These are phyloP conservation scores for Barnettozyma sp. DNA, from an alignment of 805 yeast genomes.

Conservation along the genomic window DNA sequence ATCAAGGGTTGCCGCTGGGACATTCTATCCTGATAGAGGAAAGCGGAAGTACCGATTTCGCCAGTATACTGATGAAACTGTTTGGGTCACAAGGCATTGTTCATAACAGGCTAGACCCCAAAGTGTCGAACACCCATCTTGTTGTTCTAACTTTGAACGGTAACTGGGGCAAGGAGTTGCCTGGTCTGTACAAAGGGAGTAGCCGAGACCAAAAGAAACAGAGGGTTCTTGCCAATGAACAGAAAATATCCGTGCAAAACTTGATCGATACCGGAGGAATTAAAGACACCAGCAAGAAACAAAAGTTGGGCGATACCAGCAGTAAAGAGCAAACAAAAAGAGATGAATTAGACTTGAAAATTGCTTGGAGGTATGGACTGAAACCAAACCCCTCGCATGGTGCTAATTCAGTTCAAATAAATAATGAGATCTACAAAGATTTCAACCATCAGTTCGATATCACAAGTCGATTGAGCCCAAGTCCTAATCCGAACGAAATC, in stretches of 20 bases:
- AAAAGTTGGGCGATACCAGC: slow-evolving; percentile 3
- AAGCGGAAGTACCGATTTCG: slow-evolving; percentile 81
- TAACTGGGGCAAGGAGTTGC: slow-evolving; percentile 61
- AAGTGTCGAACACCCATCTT: slow-evolving; percentile 44
- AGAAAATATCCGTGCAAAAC: slow-evolving; percentile 63
- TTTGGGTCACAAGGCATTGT: slow-evolving; percentile 73
- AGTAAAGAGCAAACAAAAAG: too few relatives aligned
- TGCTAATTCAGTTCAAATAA: slow-evolving; percentile 13
- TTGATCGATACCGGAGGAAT: slow-evolving; percentile 38
- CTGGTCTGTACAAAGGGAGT: slow-evolving; percentile 70
- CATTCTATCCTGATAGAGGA: slow-evolving; percentile 67
- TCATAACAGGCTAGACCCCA: slow-evolving; percentile 47
- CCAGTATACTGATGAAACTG: slow-evolving; percentile 58
- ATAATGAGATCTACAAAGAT: slow-evolving; percentile 38
- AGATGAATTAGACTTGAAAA: slow-evolving; percentile 50
- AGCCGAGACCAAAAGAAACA: slow-evolving; percentile 59
- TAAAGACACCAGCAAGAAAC: slow-evolving; percentile 8
- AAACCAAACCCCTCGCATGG: slow-evolving; percentile 29
- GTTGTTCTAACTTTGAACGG: slow-evolving; percentile 55
- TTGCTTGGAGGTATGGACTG: slow-evolving; percentile 90
- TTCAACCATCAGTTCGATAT: slow-evolving; percentile 70
- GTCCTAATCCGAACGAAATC: slow-evolving; percentile 56
- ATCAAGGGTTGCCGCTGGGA: slow-evolving; percentile 84
- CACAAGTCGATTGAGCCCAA: slow-evolving; percentile 61
- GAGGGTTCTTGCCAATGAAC: slow-evolving; percentile 47